Evolutionary conservation across 2,329 filamentous ascomycete genomes (phyloP), one percentile per base, ranked within the genome.

Genomic region (Paramyrothecium sp.): DNA sequence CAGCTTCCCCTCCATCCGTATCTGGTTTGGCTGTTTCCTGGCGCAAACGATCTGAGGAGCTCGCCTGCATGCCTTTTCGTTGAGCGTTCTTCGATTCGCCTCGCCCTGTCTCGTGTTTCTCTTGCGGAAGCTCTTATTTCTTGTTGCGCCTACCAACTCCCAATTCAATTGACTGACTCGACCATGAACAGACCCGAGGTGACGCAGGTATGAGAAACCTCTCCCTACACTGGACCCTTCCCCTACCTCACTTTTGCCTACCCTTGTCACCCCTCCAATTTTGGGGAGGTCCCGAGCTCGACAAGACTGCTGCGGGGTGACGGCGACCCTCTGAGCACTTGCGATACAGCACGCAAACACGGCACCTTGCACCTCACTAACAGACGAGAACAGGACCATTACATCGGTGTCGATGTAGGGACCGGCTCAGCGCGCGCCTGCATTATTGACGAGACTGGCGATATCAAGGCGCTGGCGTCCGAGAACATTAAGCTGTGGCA

Each of bases 361-460:
- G 26, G 26, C 26, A 30, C 5, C 26, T 30, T 30, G 10, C 26
- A 30, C 10, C 26, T 55, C 55, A 44, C 64, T 67, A 49, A 67
- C 51, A 10, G 26, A 30, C 26, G 26, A 30, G 4, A 10, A 1
- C 59, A 86, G 75, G 81, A 86, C 60, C 81, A 87, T 66, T 88
- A 83, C 69, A 84, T 98, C 69, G 94, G 94, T 60, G 91, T 99
- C 65, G 95, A 99, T 77, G 94, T 99, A 53, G 95, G 95, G 54
- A 99, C 95, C 20, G 95, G 95, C 56, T 97, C 92, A 72, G 95
- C 94, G 44, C 87, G 95, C 71, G 95, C 95, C 55, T 98, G 95
- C 75, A 92, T 99, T 71, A 97, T 99, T 75, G 91, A 98, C 72
- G 84, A 88, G 60, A 88, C 89, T 46, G 95, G 95, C 54, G 92